A percentile compares a stretch with the other conserved stretches of the same genome.
phyloP scores from a whole-genome alignment of 2,329 filamentous ascomycete genomes.

The Fusarium zealandicum region DNA sequence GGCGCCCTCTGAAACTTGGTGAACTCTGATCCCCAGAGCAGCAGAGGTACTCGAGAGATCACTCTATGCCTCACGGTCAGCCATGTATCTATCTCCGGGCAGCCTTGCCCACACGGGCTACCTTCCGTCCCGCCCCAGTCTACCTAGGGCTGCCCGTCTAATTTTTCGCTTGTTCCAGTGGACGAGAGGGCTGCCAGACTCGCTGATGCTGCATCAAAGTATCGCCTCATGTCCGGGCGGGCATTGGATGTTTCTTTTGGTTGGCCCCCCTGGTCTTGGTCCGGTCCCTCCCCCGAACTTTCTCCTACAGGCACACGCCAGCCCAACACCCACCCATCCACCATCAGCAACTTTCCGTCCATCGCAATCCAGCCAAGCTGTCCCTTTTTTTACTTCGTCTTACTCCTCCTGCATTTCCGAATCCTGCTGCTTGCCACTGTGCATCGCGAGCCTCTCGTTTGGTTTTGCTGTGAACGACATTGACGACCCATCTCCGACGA shows the following conservation, averaged over 20 bases:
- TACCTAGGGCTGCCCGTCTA: neutral
- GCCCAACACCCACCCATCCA: constrained; percentile 11
- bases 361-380: constrained; percentile 40
- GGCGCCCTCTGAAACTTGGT: constrained; percentile 37
- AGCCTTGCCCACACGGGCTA: constrained; percentile 2
- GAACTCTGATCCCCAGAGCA: constrained; percentile 16
- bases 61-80: neutral
- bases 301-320: constrained; percentile 27
- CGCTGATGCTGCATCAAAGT: too few relatives aligned
- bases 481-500: constrained; percentile 13
- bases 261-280: constrained; percentile 24
- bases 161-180: neutral
- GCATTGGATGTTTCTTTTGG: constrained; percentile 17
- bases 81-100: constrained; percentile 15
- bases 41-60: neutral
- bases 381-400: constrained; percentile 28
- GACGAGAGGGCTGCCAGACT: constrained; percentile 10
- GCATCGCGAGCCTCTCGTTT: constrained; percentile 32
- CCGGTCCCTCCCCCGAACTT: constrained; percentile 35
- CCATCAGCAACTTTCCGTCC: constrained; percentile 30
- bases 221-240: constrained; percentile 21
- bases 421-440: constrained; percentile 23
- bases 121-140: neutral
- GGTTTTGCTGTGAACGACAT: constrained; percentile 20
- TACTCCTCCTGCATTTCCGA: constrained; percentile 26